Base-by-base conservation (phyloP, 108 stramenopile genomes). In the Aureococcus anophagefferens region DNA sequence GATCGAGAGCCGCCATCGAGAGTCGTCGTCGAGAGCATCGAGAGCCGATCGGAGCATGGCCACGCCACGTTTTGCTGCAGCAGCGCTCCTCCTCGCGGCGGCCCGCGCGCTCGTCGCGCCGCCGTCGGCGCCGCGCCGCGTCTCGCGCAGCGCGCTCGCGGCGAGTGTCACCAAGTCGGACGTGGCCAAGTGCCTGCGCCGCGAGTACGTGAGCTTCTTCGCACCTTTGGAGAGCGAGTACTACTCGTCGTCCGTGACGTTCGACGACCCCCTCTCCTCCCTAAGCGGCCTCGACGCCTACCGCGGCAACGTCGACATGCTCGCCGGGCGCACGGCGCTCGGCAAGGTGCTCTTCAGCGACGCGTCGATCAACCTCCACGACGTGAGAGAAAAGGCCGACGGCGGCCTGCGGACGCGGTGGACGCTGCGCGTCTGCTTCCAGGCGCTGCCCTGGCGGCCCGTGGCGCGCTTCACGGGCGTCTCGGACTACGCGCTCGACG, bases 141-240 rank as follows among this genome's bases (percentile, higher is more conserved):
- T n/a, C n/a, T n/a, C n/a, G n/a, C n/a, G n/a, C n/a, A n/a, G n/a
- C n/a, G 40, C 40, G 9, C 40, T 44, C 9, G 9, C 9, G 9
- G 40, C 40, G 9, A 13, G 9, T 13, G 40, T 44, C 40, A 11
- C 40, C 9, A 44, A 44, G 40, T 5, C 40, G 9, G 40, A 44
- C 40, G 40, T 44, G 9, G 13, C 13, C 9, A 44, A 44, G 40
- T 59, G 51, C 25, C 74, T 96, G 51, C 71, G 80, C 33, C 68
- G 85, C 68, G 95, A 96, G 72, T 96, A 96, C 74, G 77, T 81
- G 33, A 89, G 92, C 16, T 96, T 96, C 76, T 96, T 96, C 72
- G 78, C 88, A 40, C 94, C 94, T 30, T 91, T 96, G 88, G 87
- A 88, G 71, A 79, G 72, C 35, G 82, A 91, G 40, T 91, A 80